phyloP scores from a whole-genome alignment of 2,329 filamentous ascomycete genomes.

The Colletotrichum cordylinicola region DNA sequence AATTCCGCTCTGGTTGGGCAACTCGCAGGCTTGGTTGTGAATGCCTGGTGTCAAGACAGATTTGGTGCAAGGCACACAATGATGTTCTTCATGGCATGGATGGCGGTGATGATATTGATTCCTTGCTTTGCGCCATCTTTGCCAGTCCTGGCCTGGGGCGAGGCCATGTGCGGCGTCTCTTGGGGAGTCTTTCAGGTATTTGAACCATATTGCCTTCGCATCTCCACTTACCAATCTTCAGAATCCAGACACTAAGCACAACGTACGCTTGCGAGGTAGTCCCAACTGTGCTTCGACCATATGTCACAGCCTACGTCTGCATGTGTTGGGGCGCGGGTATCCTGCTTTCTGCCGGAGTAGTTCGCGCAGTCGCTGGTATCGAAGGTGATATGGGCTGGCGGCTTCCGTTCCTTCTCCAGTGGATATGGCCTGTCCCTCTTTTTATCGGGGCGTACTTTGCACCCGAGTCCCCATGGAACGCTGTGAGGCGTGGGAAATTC shows the following conservation, averaged over 20 bases:
- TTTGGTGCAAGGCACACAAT: constrained; percentile 28
- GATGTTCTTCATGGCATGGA: constrained; percentile 36
- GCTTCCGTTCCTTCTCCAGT: constrained; percentile 45
- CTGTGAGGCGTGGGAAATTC: constrained; percentile 31
- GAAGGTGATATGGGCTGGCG: constrained; percentile 40
- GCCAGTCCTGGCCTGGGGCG: constrained; percentile 43
- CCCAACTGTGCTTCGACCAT: constrained; percentile 44
- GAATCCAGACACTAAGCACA: background rate
- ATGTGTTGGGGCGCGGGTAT: constrained; percentile 47
- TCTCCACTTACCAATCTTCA: background rate
- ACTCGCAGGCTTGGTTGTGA: constrained; percentile 48
- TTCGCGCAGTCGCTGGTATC: constrained; percentile 39
- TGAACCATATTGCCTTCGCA: background rate
- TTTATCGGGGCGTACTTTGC: constrained; percentile 35
- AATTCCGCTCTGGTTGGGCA: constrained; percentile 49
- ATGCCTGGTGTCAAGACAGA: constrained; percentile 44
- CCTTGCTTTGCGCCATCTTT: constrained; percentile 51
- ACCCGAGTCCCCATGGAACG: constrained; percentile 43
- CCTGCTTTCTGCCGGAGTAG: constrained; percentile 44
- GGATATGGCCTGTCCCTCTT: constrained; percentile 40
- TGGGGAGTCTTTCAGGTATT: constrained; percentile 43
- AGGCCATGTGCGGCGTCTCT: constrained; percentile 50
- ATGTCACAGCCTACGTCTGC: constrained; percentile 45
- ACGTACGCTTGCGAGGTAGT: constrained; percentile 48
- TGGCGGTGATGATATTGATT: constrained; percentile 48